These are phyloP conservation scores for Trichoderma citrinoviride DNA, from an alignment of 2,329 filamentous ascomycete species.

Conservation along the genomic window DNA sequence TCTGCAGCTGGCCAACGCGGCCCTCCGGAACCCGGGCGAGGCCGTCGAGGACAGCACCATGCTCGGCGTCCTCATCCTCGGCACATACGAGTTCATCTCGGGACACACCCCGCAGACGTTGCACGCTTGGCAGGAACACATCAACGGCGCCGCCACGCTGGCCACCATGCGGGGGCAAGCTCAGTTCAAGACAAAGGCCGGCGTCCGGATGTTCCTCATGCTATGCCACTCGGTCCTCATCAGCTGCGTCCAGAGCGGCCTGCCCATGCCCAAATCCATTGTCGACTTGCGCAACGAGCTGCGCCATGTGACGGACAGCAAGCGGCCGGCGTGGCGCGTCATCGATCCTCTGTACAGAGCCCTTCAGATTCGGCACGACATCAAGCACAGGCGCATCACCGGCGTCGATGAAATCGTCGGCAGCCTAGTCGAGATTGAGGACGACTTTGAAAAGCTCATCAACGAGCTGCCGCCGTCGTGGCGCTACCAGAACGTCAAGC, in stretches of 20 bases:
- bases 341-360: slow-evolving; percentile 45
- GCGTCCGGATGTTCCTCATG: slow-evolving; percentile 54
- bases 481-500: slow-evolving; percentile 42
- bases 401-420: slow-evolving; percentile 38
- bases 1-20: slow-evolving; percentile 49
- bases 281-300: slow-evolving; percentile 47
- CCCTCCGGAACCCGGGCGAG: slow-evolving; percentile 45
- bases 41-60: slow-evolving; percentile 51
- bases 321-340: slow-evolving; percentile 43
- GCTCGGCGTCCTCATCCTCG: slow-evolving; percentile 52
- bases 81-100: slow-evolving; percentile 54
- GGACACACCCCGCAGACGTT: slow-evolving; percentile 47
- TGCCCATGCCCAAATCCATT: slow-evolving; percentile 48
- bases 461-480: slow-evolving; percentile 40
- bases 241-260: slow-evolving; percentile 49
- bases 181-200: slow-evolving; percentile 46
- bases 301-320: slow-evolving; percentile 35
- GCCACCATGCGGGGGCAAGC: slow-evolving; percentile 48
- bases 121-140: slow-evolving; percentile 52
- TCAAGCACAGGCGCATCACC: slow-evolving; percentile 40
- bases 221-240: slow-evolving; percentile 51
- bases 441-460: slow-evolving; percentile 42
- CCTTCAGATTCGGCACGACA: slow-evolving; percentile 47
- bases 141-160: slow-evolving; percentile 51
- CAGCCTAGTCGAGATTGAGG: slow-evolving; percentile 41